These are phyloP conservation scores for Coemansia sp. DNA, from an alignment of 192 early-diverging fungal genomes.

Conservation along the genomic window DNA sequence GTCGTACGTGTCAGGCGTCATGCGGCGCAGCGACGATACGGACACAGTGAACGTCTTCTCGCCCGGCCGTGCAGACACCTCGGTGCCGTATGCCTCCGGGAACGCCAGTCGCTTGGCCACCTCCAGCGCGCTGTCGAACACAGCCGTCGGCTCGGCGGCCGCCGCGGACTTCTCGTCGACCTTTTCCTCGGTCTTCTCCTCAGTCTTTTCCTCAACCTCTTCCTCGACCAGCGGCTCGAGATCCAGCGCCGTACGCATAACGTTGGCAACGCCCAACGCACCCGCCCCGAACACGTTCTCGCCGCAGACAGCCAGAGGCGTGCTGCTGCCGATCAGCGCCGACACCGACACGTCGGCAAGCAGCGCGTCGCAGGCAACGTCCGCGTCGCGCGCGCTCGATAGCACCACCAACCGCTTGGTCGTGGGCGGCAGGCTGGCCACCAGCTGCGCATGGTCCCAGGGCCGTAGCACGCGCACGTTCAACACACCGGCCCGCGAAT, in stretches of 20 bases:
- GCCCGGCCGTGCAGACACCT: constrained; percentile 15
- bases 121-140: constrained; percentile 1
- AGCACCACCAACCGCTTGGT: constrained; percentile 71
- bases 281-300: constrained; percentile 13
- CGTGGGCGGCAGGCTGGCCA: constrained; percentile 62
- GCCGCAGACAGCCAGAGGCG: constrained; percentile 9
- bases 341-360: constrained; percentile 72
- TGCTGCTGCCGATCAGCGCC: constrained; percentile 50
- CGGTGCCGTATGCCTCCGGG: constrained; percentile 33
- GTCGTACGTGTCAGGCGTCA: constrained; percentile 86
- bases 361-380: constrained; percentile 56
- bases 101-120: constrained; percentile 38
- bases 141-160: constrained; percentile 1
- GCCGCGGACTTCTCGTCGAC: not conserved
- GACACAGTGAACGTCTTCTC: constrained; percentile 31
- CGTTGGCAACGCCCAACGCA: not conserved
- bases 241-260: constrained; percentile 15
- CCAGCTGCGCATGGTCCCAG: constrained; percentile 73
- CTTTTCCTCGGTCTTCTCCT: not conserved
- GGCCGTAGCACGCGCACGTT: constrained; percentile 78
- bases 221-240: constrained; percentile 2
- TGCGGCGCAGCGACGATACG: constrained; percentile 51
- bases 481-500: constrained; percentile 63
- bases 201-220: not conserved
- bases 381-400: constrained; percentile 53